Evolutionary conservation across 805 yeast genomes (phyloP).

Genomic region (Barnettozyma populi): DNA sequence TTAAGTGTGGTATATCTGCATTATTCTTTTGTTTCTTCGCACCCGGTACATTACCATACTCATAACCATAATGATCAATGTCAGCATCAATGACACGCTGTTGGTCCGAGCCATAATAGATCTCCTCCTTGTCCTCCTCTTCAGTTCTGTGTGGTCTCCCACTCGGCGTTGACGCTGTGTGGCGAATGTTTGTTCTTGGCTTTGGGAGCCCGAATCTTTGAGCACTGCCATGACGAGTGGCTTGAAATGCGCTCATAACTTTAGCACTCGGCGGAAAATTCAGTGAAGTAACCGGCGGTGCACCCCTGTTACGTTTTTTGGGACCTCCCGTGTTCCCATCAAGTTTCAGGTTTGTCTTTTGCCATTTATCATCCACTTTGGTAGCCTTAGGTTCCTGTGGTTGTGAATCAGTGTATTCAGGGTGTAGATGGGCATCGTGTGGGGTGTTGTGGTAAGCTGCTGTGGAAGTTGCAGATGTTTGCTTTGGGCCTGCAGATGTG

Average conservation of each 20-base stretch:
- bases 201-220: neutral
- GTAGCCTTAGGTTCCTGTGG: neutral
- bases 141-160: slow-evolving; percentile 2
- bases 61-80: neutral
- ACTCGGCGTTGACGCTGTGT: neutral
- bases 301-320: neutral
- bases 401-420: neutral
- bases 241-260: neutral
- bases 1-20: neutral
- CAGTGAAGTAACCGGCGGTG: neutral
- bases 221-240: neutral
- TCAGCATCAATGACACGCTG: neutral
- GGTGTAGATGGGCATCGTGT: too few species aligned
- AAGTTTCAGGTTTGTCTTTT: neutral
- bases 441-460: neutral
- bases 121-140: slow-evolving; percentile 1
- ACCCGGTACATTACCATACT: neutral
- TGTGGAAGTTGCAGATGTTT: neutral
- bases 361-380: neutral
- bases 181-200: neutral
- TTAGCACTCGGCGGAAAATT: neutral
- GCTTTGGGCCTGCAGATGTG: neutral
- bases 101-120: neutral
- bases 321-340: neutral
- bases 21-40: neutral